Base-by-base conservation (phyloP, 768 basidiomycete genomes). In the Xerocomus brunneocitrinus region DNA sequence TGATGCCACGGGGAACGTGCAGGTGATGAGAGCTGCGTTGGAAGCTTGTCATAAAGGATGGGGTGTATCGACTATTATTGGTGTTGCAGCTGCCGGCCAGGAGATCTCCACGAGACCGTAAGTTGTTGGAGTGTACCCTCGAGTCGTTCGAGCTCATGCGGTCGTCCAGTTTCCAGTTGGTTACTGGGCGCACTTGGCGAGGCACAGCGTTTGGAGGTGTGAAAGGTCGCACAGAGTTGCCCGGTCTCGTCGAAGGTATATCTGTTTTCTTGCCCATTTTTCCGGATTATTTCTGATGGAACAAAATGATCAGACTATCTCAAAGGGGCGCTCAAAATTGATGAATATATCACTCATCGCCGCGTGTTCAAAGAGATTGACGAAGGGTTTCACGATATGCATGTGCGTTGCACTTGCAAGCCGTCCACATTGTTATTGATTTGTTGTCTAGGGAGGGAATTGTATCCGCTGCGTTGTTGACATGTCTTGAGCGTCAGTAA, bases 41-140 rank as follows among this genome's bases (percentile, higher is more conserved):
- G 97, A 99, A 74, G 90, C 94, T n/a, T 98, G 94, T 71, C 97
- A 99, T 73, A 98, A 98, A 69, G 97, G 97, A 13, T 99, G 97
- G 97, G 97, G 97, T 61, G 87, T 98, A 40, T 91, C 86, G 53
- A 98, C 91, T 52, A 68, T 99, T 59, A 98, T 99, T 55, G 95
- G 95, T 55, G 97, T 99, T 39, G 97, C 97, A 4, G 93, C 94
- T 24, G 93, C 97, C 19, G 97, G 97, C 7, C 86, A 97, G 64
- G 97, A 98, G 71, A 93, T 95, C 57, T 80, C 87, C 10, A 95
- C 93, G 36, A 77, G 93, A 57, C 93, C 93, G 80, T 89, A 64
- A 69, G 87, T 19, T 73, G 24, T 30, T 35, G 5, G 10, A 42
- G 49, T 44, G 32, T 13, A 19, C 16, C 49, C 4, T 45, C 32